phyloP scores from a whole-genome alignment of 2,329 filamentous ascomycete genomes.

The Geosmithia flava region DNA sequence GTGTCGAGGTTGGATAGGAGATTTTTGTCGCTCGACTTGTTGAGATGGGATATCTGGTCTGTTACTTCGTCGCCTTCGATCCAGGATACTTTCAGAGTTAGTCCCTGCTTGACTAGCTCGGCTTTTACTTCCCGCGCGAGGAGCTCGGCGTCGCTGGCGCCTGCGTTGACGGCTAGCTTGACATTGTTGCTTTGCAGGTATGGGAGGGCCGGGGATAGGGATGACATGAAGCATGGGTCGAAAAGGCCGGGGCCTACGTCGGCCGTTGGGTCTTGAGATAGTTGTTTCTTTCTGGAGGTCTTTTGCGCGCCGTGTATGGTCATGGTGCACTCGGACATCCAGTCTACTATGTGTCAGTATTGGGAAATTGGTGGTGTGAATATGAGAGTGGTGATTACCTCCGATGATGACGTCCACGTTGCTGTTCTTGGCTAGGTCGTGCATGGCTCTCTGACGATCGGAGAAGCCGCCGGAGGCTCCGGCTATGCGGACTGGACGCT shows the following conservation, averaged over 20 bases:
- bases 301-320: constrained; percentile 3
- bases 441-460: constrained; percentile 4
- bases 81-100: constrained; percentile 14
- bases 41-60: constrained; percentile 5
- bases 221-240: constrained; percentile 26
- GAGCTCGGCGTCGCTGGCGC: constrained; percentile 2
- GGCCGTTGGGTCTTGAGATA: not conserved
- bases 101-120: constrained; percentile 1
- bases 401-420: constrained; percentile 2
- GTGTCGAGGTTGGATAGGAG: constrained; percentile 10
- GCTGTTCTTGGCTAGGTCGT: constrained; percentile 5
- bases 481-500: constrained; percentile 6
- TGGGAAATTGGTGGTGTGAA: too few species aligned
- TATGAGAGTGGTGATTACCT: not conserved
- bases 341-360: not conserved
- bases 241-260: constrained; percentile 7
- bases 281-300: constrained; percentile 1
- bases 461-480: constrained; percentile 7
- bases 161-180: constrained; percentile 5
- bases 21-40: constrained; percentile 9
- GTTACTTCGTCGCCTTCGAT: constrained; percentile 8
- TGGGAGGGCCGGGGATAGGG: constrained; percentile 15
- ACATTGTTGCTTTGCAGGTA: constrained; percentile 1
- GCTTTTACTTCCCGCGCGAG: constrained; percentile 2
- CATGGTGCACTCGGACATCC: constrained; percentile 4